Evolutionary conservation across 2,329 filamentous ascomycete genomes (phyloP), one percentile per base, ranked within the genome.

Genomic region (Clarireedia homoeocarpa): DNA sequence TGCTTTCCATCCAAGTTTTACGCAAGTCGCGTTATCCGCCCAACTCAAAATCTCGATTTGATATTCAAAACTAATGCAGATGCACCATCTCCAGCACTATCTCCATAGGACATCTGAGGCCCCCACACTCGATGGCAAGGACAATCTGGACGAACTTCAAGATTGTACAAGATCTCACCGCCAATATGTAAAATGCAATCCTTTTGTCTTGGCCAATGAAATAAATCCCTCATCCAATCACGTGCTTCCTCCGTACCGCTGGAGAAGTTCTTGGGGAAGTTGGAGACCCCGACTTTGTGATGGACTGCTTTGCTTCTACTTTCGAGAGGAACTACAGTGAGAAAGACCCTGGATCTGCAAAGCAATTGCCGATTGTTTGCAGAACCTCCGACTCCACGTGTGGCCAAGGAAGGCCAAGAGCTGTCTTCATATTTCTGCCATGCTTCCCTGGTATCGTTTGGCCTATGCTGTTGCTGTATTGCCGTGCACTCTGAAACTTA

Each of bases 151-250:
- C 30, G 12, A 49, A 23, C 50, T 45, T 7, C 40, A 9, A 44
- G 12, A 20, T 24, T n/a, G 39, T 26, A 30, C 48, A 27, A n/a
- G 20, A 38, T 53, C 34, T 53, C 34, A 48, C 52, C 45, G 46
- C 52, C 46, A 30, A 36, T 34, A 36, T 46, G 42, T 46, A 24
- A 24, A 26, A 42, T 42, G 39, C 23, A 46, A 14, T 46, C 10
- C 27, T 9, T n/a, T 30, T 48, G 5, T 24, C n/a, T 9, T 4
- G 47, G 36, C 53, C 53, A 55, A 55, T 55, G 24, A 30, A 55
- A 55, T 55, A 55, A 55, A 55, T 55, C 49, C 53, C 53, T 55
- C 53, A 55, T 50, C 34, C 36, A 50, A 38, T 15, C 20, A 24
- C 42, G 52, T 38, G 42, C 39, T 15, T 5, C 20, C 9, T 26